phyloP scores from a whole-genome alignment of 1,284 basidiomycete species.

The Kwoniella shivajii region DNA sequence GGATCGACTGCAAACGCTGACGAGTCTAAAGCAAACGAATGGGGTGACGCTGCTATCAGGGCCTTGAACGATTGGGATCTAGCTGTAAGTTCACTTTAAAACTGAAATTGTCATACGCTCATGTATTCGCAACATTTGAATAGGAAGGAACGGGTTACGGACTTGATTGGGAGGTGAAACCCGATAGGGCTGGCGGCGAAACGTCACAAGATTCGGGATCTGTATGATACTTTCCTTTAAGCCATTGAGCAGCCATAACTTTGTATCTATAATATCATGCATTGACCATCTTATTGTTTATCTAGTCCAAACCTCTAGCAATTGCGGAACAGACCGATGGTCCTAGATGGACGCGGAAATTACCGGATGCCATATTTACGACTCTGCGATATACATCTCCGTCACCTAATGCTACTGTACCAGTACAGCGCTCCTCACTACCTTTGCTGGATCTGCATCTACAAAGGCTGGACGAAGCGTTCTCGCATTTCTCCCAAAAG shows the following conservation, averaged over 20 bases:
- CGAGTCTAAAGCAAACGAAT: conserved; percentile 60
- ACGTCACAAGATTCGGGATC: background rate
- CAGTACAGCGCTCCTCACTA: conserved; percentile 18
- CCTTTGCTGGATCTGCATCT: conserved; percentile 40
- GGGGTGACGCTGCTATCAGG: conserved; percentile 71
- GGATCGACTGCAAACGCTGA: conserved; percentile 61
- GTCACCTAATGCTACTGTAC: background rate
- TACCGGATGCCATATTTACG: conserved; percentile 37
- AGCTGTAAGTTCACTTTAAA: conserved; percentile 33
- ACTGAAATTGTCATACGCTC: background rate
- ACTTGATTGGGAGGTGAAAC: conserved; percentile 36
- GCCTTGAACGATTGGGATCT: conserved; percentile 67
- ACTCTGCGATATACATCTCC: conserved; percentile 44
- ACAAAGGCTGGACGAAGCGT: conserved; percentile 33
- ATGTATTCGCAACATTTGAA: background rate
- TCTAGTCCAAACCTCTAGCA: background rate
- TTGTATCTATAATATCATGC: conserved; percentile 8
- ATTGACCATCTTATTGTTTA: conserved; percentile 12
- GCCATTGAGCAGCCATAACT: background rate
- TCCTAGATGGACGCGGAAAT: background rate
- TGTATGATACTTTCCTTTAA: conserved; percentile 18
- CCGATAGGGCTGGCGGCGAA: conserved; percentile 3
- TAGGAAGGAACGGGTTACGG: conserved; percentile 45
- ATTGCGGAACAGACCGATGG: background rate
- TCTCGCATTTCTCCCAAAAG: conserved; percentile 28